Conservation (phyloP, 2,329 filamentous ascomycete genomes). For the Chalaropsis thielavioides region DNA sequence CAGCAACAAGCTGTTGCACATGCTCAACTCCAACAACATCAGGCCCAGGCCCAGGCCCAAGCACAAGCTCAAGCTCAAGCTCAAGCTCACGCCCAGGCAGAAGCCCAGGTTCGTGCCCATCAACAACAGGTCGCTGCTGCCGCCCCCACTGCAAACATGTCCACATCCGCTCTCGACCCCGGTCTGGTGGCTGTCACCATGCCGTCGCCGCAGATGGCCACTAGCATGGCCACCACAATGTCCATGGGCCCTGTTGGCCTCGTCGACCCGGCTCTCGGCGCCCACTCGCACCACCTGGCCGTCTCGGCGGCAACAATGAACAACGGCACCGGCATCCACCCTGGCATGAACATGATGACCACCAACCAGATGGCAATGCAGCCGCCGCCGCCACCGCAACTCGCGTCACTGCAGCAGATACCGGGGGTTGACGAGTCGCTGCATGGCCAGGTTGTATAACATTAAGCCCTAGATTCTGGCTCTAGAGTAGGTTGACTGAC, state of each 20-base stretch:
- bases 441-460: slow-evolving; percentile 14
- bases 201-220: slow-evolving; percentile 13
- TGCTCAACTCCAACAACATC: slow-evolving; percentile 8
- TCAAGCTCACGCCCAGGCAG: not conserved
- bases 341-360: slow-evolving; percentile 14
- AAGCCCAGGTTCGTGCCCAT: slow-evolving; percentile 7
- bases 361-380: slow-evolving; percentile 8
- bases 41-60: not conserved
- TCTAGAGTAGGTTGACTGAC: not conserved
- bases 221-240: slow-evolving; percentile 15
- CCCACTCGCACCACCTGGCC: slow-evolving; percentile 8
- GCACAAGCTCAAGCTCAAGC: not conserved
- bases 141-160: slow-evolving; percentile 16
- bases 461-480: slow-evolving; percentile 10
- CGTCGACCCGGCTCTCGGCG: slow-evolving; percentile 13
- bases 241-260: slow-evolving; percentile 7
- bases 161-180: slow-evolving; percentile 13
- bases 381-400: slow-evolving; percentile 4
- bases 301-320: slow-evolving; percentile 4
- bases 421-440: slow-evolving; percentile 14
- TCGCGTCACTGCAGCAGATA: slow-evolving; percentile 8
- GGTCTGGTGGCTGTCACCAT: slow-evolving; percentile 14
- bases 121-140: slow-evolving; percentile 6
- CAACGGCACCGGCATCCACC: slow-evolving; percentile 8
- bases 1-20: slow-evolving; percentile 5